Percentiles rank a stretch among this genome's conserved stretches.
phyloP scores from a whole-genome alignment of 495 filamentous ascomycete genomes.

The Glarea lozoyensis region DNA sequence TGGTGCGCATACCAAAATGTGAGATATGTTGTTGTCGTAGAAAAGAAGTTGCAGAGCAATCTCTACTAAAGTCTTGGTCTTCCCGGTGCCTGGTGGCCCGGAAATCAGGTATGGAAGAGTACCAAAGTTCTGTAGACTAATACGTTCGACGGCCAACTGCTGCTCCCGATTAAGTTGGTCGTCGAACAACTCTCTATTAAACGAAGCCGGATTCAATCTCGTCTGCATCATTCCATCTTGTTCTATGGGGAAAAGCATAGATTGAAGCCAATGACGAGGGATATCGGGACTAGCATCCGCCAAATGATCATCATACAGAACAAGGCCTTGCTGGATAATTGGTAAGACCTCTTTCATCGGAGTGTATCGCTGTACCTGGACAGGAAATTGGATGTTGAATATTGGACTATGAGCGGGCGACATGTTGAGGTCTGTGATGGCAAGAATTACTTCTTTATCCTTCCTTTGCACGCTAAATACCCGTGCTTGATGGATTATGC shows the following conservation, averaged over 20 bases:
- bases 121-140: constrained; percentile 36
- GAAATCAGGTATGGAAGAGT: constrained; percentile 42
- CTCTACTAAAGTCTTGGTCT: constrained; percentile 48
- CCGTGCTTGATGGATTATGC: constrained; percentile 20
- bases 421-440: constrained; percentile 6
- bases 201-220: constrained; percentile 25
- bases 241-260: constrained; percentile 41
- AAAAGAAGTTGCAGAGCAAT: constrained; percentile 27
- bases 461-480: constrained; percentile 17
- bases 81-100: constrained; percentile 46
- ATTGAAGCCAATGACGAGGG: constrained; percentile 28
- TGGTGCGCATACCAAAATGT: constrained; percentile 46
- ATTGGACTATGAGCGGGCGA: constrained; percentile 2
- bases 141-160: constrained; percentile 35
- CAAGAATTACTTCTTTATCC: constrained; percentile 14
- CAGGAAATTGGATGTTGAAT: constrained; percentile 22
- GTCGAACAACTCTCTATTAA: constrained; percentile 28
- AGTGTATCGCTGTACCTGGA: constrained; percentile 14
- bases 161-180: constrained; percentile 42
- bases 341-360: constrained; percentile 17
- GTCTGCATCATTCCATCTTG: constrained; percentile 30
- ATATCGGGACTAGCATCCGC: not conserved
- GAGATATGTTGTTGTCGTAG: constrained; percentile 18
- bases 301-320: constrained; percentile 3
- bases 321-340: constrained; percentile 17